These are phyloP conservation scores for Phaeosphaeriaceae sp. DNA, from an alignment of 2,329 filamentous ascomycete genomes.

Conservation along the genomic window DNA sequence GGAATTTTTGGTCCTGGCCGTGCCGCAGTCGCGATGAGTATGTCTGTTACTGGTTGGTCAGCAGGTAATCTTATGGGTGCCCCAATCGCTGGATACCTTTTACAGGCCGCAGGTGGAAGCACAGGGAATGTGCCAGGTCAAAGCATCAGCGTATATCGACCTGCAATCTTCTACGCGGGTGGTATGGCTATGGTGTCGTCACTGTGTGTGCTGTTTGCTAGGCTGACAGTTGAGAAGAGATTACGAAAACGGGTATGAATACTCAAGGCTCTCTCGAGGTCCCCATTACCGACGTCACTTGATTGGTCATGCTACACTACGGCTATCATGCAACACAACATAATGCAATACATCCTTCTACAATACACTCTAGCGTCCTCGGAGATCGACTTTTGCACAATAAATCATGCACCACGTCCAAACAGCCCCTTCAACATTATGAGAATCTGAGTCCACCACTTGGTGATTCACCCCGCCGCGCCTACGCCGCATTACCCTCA, in stretches of 20 bases:
- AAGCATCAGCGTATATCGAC: constrained; percentile 31
- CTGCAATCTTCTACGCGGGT: constrained; percentile 41
- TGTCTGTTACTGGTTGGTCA: constrained; percentile 36
- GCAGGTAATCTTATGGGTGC: constrained; percentile 37
- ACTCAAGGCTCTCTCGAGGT: neutral
- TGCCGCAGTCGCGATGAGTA: constrained; percentile 37
- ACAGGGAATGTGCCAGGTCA: constrained; percentile 9
- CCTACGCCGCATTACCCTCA: neutral
- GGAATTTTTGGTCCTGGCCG: constrained; percentile 35
- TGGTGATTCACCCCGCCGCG: no score
- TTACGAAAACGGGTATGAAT: constrained; percentile 25
- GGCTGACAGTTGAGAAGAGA: constrained; percentile 27
- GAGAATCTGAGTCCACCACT: neutral
- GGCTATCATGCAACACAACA: neutral
- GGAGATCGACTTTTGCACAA: neutral
- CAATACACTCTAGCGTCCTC: neutral
- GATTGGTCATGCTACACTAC: neutral
- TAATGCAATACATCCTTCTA: neutral
- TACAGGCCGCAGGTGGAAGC: constrained; percentile 33
- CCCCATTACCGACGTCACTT: neutral
- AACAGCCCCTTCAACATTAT: neutral
- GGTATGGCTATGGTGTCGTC: constrained; percentile 29
- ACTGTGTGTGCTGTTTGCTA: constrained; percentile 29
- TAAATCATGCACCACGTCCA: neutral
- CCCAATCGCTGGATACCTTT: no score